Percentiles rank a stretch among this genome's conserved stretches.
Conservation (phyloP, 2,329 filamentous ascomycete species). For the Alternaria gaisen region DNA sequence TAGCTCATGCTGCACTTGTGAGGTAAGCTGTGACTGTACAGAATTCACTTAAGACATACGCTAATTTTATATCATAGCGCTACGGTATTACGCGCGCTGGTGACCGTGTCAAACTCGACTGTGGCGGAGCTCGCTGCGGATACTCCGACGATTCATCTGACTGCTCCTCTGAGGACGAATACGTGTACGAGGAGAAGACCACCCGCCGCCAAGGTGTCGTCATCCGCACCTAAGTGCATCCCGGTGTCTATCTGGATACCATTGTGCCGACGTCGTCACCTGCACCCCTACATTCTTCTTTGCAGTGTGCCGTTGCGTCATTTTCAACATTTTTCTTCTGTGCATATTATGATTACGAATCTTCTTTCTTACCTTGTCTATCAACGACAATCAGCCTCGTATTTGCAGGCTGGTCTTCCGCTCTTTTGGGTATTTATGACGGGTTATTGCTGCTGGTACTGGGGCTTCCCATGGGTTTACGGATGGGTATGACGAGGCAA, state of each 20-base stretch:
- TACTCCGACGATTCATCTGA: conserved; percentile 75
- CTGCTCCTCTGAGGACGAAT: conserved; percentile 75
- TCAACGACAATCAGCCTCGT: background rate
- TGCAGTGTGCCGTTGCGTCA: conserved; percentile 8
- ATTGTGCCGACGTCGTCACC: conserved; percentile 3
- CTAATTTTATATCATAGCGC: conserved; percentile 55
- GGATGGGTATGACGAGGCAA: background rate
- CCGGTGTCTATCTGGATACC: conserved; percentile 4
- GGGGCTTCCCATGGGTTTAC: conserved; percentile 13
- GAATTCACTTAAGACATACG: background rate
- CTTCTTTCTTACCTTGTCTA: conserved; percentile 19
- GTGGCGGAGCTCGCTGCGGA: conserved; percentile 86
- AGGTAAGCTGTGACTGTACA: conserved; percentile 52
- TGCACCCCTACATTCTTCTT: conserved; percentile 3
- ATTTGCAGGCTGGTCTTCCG: background rate
- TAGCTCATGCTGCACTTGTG: conserved; percentile 79
- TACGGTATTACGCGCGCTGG: conserved; percentile 95
- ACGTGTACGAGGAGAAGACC: conserved; percentile 60
- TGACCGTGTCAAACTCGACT: conserved; percentile 95
- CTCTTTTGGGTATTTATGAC: conserved; percentile 13
- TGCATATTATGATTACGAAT: conserved; percentile 42
- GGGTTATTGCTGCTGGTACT: conserved; percentile 32
- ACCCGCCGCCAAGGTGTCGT: conserved; percentile 59
- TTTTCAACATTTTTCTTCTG: conserved; percentile 32
- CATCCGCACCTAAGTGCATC: conserved; percentile 46